Evolutionary conservation across 1,139 yeast species (phyloP), one percentile per base, ranked within the genome.

Genomic region (Yamadazyma atmosphaerica): DNA sequence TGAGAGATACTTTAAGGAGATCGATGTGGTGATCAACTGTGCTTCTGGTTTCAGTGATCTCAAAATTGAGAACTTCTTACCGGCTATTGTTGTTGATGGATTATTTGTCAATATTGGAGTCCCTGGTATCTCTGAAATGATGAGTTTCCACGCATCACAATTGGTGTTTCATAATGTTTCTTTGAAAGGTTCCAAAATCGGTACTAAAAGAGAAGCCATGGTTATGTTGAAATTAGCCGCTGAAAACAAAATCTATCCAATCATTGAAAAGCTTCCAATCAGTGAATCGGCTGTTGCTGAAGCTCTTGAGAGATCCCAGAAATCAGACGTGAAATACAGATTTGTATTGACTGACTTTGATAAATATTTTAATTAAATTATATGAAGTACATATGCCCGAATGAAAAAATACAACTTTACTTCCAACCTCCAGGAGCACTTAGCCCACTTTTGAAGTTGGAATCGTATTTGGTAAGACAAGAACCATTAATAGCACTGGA

Each of bases 281-380:
- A 52, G 55, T 44, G 72, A 56, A 50, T 56, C 50, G 44, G 57
- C 55, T 39, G 54, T 60, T 35, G 46, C 54, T 16, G 48, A 44
- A 28, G 72, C 65, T 3, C 59, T 68, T 49, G 50, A 59, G 24
- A 61, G 68, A 49, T 53, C 60, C 35, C 54, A 52, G 12, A 59
- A 46, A 42, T 80, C 81, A 51, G 82, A 81, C 44, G 83, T 79
- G 40, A 74, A 75, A 49, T 83, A 81, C 58, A 77, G 88, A 65
- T 74, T 79, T 52, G 82, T 81, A 8, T 64, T 83, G 51, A 74
- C 77, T 38, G 81, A 75, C 19, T 75, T 66, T 54, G 79, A 78
- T 45, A 67, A 77, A 55, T 69, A 22, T n/a, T 44, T 44, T 17
- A 36, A 12, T 23, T 23, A 23, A n/a, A 23, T 13, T 4, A 6